Evolutionary conservation across 2,329 filamentous ascomycete species (phyloP), one percentile per base, ranked within the genome.

Genomic region (Lachnellula occidentalis): DNA sequence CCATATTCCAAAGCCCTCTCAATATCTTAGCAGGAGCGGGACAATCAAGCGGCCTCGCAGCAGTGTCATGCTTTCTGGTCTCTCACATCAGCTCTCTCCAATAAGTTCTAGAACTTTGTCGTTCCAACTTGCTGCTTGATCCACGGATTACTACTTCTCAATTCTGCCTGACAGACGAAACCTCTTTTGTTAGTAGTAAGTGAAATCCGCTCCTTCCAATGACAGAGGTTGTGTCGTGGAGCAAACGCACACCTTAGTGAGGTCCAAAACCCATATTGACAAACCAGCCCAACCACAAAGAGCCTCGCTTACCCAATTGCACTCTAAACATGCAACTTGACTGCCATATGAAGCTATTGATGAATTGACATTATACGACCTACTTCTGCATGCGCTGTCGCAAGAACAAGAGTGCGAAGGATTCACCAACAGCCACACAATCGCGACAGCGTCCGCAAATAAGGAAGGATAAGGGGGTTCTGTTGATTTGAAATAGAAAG

Each of bases 231-330:
- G 27, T 31, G 27, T 31, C 27, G 27, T 39, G 27, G 27, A 31
- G 9, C 12, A 31, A 9, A 31, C 27, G 27, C 27, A 9, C 9
- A 31, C 27, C 27, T 31, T 31, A 9, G 27, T 31, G 46, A 27
- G 22, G 17, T 46, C 15, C 19, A 27, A 46, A 46, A 24, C n/a
- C 43, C 36, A 39, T 19, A 17, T 31, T 17, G 45, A 34, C 22
- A 48, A 31, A 27, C 24, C 27, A 15, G 34, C 47, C 47, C 36
- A 39, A 27, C 47, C 31, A 24, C 47, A 27, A 37, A 12, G 9
- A 17, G 45, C 15, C 31, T 50, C 49, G 49, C 49, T 51, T 51
- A 51, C 41, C 36, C 22, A 19, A 36, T 45, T 51, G 21, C 39
- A 45, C 49, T 17, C 31, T 42, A 5, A 34, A 22, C 15, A 22